Evolutionary conservation across 2,329 filamentous ascomycete species (phyloP), one percentile per base, ranked within the genome.

Genomic region (Clarireedia monteithiana): DNA sequence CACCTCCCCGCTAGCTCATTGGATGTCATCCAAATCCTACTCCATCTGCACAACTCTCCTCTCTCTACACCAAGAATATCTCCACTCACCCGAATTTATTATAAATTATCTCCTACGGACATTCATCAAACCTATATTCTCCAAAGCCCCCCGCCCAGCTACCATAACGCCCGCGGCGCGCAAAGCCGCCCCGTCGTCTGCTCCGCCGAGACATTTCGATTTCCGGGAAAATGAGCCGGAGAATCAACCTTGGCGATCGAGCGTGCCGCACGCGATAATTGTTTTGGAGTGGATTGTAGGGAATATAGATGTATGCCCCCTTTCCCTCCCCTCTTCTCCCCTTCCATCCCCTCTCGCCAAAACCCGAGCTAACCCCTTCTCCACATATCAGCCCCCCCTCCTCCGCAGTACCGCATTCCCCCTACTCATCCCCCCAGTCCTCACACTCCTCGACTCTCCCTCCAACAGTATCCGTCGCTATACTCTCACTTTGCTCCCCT

Each of bases 71-170:
- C 48, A 47, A 6, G 5, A 23, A 6, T 58, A 68, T 39, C 40
- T 55, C 10, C 46, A 52, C 20, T 50, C 58, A 3, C n/a, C 50
- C 17, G 55, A 61, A 2, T 78, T 83, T 61, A 72, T 84, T 61
- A 72, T 77, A 17, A 73, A 76, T n/a, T 71, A 76, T 40, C 73
- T 90, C 55, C 77, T 91, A 4, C 74, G 78, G 59, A 71, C 73
- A 63, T 84, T 84, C 64, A 76, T 91, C 50, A 84, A 83, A 39
- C 84, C 84, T 27, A 72, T 88, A 5, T 91, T 91, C 72, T 75
- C 77, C 27, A 77, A 76, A 57, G 15, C 23, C 2, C 74, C 79
- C 15, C 78, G 75, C 20, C 77, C 81, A 5, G 68, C 69, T 2
- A 72, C 73, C 2, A 71, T 87, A 47, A 85, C 84, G 3, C 70